Percentiles rank a stretch among this genome's conserved stretches.
These are phyloP conservation scores for Cytospora schulzeri DNA, from an alignment of 2,329 filamentous ascomycete genomes.

Conservation along the genomic window DNA sequence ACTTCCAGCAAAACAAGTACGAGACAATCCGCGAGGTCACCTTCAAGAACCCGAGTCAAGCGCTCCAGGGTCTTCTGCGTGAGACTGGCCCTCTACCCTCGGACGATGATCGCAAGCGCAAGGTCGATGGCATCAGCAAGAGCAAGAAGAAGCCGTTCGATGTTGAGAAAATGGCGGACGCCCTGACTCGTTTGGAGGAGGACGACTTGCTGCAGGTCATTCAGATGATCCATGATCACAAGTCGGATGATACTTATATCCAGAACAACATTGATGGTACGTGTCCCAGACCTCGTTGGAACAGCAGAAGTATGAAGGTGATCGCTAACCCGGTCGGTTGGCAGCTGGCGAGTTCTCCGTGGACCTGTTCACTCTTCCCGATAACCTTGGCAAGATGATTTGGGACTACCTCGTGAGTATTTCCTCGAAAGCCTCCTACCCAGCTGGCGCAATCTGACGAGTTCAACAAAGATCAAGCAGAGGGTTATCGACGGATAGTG, in stretches of 20 bases:
- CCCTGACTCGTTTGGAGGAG: constrained; percentile 83
- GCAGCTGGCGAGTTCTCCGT: constrained; percentile 95
- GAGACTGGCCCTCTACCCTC: constrained; percentile 85
- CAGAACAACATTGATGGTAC: constrained; percentile 95
- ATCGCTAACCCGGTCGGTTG: constrained; percentile 23
- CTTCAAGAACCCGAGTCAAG: constrained; percentile 91
- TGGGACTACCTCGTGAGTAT: constrained; percentile 76
- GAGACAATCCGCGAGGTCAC: constrained; percentile 78
- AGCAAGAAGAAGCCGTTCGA: constrained; percentile 77
- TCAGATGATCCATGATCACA: constrained; percentile 97
- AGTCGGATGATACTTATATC: constrained; percentile 89
- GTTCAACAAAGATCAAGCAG: constrained; percentile 19
- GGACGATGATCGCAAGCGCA: constrained; percentile 67
- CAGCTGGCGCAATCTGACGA: neutral
- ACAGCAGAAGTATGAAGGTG: neutral
- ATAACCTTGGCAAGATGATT: constrained; percentile 84
- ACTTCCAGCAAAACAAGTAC: constrained; percentile 82
- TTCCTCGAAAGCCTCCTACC: no score
- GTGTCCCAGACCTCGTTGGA: constrained; percentile 39
- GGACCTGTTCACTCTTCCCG: constrained; percentile 95
- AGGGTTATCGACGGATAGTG: constrained; percentile 22
- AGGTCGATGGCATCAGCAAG: constrained; percentile 68
- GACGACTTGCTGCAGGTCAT: constrained; percentile 94
- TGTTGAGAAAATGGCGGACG: constrained; percentile 96
- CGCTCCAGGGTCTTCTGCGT: constrained; percentile 75